Percentiles rank a stretch among this genome's conserved stretches.
These are phyloP conservation scores for Psidium guajava DNA, from an alignment of 345 rosid genomes.

Conservation along the genomic window DNA sequence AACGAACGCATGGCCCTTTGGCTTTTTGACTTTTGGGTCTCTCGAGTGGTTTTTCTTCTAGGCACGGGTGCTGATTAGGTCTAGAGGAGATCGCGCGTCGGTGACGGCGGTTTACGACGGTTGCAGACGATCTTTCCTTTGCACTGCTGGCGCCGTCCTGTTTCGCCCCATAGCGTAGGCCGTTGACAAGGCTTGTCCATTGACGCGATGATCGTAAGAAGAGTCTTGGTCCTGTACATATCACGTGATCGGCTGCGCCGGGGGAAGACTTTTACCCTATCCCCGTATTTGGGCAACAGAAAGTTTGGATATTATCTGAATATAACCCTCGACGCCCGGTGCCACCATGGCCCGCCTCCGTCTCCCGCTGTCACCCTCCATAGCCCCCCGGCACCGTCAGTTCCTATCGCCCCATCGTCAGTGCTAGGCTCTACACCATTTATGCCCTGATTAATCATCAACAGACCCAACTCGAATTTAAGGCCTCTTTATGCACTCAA, in stretches of 20 bases:
- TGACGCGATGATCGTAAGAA: background rate
- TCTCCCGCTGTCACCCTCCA: slow-evolving; percentile 57
- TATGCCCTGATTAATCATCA: slow-evolving; percentile 49
- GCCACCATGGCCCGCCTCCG: slow-evolving; percentile 54
- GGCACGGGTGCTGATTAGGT: background rate
- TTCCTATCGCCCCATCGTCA: slow-evolving; percentile 59
- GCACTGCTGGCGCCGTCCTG: background rate
- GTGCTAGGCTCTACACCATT: slow-evolving; percentile 43
- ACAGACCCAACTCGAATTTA: slow-evolving; percentile 34
- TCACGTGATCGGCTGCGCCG: background rate
- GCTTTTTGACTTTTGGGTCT: background rate
- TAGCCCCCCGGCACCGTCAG: slow-evolving; percentile 55
- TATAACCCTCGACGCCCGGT: slow-evolving; percentile 48
- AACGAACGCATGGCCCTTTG: background rate
- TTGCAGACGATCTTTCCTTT: background rate
- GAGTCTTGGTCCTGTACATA: background rate
- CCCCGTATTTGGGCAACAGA: no score
- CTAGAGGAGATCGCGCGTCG: background rate
- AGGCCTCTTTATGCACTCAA: slow-evolving; percentile 59
- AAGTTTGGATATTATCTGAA: background rate
- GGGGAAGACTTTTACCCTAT: no score
- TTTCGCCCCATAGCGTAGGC: background rate
- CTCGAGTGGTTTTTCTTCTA: background rate
- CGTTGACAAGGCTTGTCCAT: background rate
- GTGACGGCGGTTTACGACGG: background rate